These are phyloP conservation scores for Vararia minispora DNA, from an alignment of 768 basidiomycete genomes.

Conservation along the genomic window DNA sequence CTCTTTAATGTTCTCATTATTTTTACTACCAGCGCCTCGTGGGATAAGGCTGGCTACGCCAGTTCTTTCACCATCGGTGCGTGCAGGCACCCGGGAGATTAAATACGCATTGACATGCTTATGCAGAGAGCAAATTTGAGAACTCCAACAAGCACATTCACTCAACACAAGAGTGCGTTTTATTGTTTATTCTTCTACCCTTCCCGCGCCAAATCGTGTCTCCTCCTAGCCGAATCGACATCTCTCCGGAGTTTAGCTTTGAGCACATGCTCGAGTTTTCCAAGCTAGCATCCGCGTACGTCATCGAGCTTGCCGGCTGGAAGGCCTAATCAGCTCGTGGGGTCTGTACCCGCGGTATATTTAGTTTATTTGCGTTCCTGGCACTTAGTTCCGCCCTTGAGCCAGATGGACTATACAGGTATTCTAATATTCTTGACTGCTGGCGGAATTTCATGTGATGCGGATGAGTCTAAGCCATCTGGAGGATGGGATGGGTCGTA, in stretches of 20 bases:
- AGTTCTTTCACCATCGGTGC: slow-evolving; percentile 75
- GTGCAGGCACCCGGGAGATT: slow-evolving; percentile 11
- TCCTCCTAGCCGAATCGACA: slow-evolving; percentile 58
- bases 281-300: slow-evolving; percentile 41
- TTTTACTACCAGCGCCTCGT: slow-evolving; percentile 49
- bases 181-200: slow-evolving; percentile 6
- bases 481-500: no score
- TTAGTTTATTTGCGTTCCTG: no score
- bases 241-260: slow-evolving; percentile 85
- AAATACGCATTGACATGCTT: slow-evolving; percentile 6
- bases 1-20: slow-evolving; percentile 18
- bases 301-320: slow-evolving; percentile 40
- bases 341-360: no score
- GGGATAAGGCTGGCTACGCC: slow-evolving; percentile 79
- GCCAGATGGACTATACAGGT: no score
- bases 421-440: no score
- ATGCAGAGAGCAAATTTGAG: slow-evolving; percentile 52
- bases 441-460: no score
- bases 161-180: slow-evolving; percentile 63
- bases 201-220: slow-evolving; percentile 10
- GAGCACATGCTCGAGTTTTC: slow-evolving; percentile 70
- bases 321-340: no score
- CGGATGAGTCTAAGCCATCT: no score
- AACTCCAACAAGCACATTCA: slow-evolving; percentile 83
- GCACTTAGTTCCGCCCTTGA: no score